Percentiles rank a stretch among this genome's conserved stretches.
Conservation (phyloP, 139 green algal species). For the Microglena sp. region DNA sequence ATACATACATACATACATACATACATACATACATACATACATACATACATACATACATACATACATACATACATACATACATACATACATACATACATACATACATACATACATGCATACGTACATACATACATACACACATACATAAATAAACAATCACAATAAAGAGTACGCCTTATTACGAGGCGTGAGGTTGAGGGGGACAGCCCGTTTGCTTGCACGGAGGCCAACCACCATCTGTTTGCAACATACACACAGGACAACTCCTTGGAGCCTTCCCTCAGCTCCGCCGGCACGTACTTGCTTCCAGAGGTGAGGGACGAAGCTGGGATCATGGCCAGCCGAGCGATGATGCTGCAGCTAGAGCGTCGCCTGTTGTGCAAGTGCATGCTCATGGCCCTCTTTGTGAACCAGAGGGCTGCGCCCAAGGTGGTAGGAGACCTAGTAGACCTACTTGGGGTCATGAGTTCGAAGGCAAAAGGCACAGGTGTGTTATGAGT, state of each 20-base stretch:
- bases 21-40: not conserved
- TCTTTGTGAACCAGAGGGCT: conserved; percentile 32
- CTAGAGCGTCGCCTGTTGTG: conserved; percentile 37
- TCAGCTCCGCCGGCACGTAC: conserved; percentile 5
- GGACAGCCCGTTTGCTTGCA: not conserved
- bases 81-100: not conserved
- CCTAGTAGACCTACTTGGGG: conserved; percentile 40
- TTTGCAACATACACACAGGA: conserved; percentile 19
- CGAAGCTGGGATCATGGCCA: conserved; percentile 3
- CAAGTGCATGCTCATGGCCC: conserved; percentile 52
- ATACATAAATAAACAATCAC: not conserved
- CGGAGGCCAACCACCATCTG: not conserved
- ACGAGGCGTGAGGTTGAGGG: not conserved
- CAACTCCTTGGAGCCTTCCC: conserved; percentile 14
- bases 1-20: not conserved
- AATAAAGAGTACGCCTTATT: not conserved
- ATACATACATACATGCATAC: not conserved
- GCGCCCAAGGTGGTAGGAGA: conserved; percentile 25
- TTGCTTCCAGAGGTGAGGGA: conserved; percentile 20
- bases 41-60: not conserved
- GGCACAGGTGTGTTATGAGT: conserved; percentile 13
- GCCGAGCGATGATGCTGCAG: conserved; percentile 6
- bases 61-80: not conserved
- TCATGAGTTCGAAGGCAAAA: conserved; percentile 4
- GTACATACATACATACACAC: not conserved